These are phyloP conservation scores for Chlamydomonas schloesseri DNA, from an alignment of 139 green algal genomes.

Conservation along the genomic window DNA sequence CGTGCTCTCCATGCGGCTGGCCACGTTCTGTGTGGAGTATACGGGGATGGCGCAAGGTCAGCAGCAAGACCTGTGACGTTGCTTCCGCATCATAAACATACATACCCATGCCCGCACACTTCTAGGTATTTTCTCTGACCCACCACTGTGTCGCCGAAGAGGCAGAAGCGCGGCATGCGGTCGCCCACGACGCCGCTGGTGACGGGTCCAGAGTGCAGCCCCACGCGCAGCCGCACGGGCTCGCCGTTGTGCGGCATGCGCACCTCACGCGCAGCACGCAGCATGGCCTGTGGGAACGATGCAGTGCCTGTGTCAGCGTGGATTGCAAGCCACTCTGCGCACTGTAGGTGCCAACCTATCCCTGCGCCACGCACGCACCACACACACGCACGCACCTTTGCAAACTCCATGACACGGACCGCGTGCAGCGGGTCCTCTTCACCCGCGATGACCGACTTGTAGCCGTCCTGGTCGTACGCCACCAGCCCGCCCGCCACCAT, in stretches of 20 bases:
- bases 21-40: slow-evolving; percentile 66
- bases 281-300: slow-evolving; percentile 38
- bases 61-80: too few species aligned
- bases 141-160: slow-evolving; percentile 37
- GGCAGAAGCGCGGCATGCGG: slow-evolving; percentile 42
- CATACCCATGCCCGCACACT: too few species aligned
- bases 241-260: slow-evolving; percentile 54
- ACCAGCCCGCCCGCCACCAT: slow-evolving; percentile 48
- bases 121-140: too few species aligned
- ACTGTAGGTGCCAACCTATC: too few species aligned
- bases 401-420: slow-evolving; percentile 24
- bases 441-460: not conserved
- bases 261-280: slow-evolving; percentile 28
- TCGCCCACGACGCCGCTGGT: slow-evolving; percentile 34
- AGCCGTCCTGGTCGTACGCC: slow-evolving; percentile 22
- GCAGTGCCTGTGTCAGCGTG: too few species aligned
- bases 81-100: too few species aligned
- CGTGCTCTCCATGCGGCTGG: slow-evolving; percentile 69
- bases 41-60: too few species aligned
- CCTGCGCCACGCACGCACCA: too few species aligned
- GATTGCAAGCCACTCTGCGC: too few species aligned
- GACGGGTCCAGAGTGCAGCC: slow-evolving; percentile 36
- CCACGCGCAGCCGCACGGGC: slow-evolving; percentile 42
- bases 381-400: not conserved
- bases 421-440: slow-evolving; percentile 46